A percentile compares a stretch with the other conserved stretches of the same genome.
Conservation (phyloP, 179 eudicot genomes). For the Beta corolliflora region DNA sequence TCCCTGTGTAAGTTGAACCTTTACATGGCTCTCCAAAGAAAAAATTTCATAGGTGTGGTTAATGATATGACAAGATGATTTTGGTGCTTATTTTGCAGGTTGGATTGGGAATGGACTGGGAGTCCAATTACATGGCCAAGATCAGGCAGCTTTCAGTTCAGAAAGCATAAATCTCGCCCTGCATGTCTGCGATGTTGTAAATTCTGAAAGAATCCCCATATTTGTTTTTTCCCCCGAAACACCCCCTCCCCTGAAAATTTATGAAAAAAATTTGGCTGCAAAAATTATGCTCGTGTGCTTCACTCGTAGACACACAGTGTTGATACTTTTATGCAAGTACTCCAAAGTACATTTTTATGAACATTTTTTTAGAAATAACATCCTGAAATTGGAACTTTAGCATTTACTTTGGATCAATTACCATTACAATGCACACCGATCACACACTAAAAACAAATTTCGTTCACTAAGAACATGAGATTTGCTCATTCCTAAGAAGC, state of each 20-base stretch:
- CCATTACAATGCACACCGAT: conserved; percentile 1
- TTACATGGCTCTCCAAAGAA: not conserved
- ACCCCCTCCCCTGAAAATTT: not conserved
- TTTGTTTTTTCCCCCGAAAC: not conserved
- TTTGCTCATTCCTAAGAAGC: not conserved
- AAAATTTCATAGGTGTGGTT: not conserved
- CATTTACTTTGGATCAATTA: not conserved
- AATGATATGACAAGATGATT: not conserved
- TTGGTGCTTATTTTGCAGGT: conserved; percentile 37
- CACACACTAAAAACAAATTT: not conserved
- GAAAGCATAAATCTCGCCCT: conserved; percentile 38
- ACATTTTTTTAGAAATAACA: not conserved
- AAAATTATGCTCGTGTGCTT: not conserved
- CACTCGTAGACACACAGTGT: not conserved
- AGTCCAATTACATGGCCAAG: conserved; percentile 66
- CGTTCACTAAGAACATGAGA: not conserved
- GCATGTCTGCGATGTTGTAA: conserved; percentile 47
- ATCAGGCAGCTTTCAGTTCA: conserved; percentile 32
- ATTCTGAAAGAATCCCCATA: conserved; percentile 22
- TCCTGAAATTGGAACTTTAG: not conserved
- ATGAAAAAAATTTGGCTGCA: conserved; percentile 3
- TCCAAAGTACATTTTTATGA: conserved; percentile 12
- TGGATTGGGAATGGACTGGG: conserved; percentile 54
- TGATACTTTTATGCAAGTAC: conserved; percentile 15
- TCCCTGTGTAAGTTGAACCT: conserved; percentile 58